A percentile compares a stretch with the other conserved stretches of the same genome.
Conservation (phyloP, 331 rosid genomes). For the Malus hybrid region DNA sequence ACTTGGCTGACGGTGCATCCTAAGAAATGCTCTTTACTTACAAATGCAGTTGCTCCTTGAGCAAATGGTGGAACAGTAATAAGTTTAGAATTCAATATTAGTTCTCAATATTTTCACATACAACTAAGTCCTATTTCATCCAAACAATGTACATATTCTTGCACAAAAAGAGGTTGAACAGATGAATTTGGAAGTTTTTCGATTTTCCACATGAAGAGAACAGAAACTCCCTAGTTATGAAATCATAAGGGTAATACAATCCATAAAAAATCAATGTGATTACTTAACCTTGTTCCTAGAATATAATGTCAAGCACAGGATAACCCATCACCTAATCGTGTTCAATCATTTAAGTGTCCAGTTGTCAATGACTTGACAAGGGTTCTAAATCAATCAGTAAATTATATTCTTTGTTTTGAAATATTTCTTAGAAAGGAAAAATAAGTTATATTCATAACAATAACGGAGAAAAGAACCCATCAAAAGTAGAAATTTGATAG, state of each 20-base stretch:
- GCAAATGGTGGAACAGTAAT: neutral
- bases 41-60: neutral
- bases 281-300: neutral
- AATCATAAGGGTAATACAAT: neutral
- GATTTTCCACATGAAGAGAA: neutral
- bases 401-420: neutral
- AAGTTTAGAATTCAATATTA: neutral
- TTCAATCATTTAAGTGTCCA: neutral
- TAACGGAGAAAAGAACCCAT: neutral
- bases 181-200: neutral
- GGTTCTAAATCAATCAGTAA: neutral
- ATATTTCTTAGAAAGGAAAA: neutral
- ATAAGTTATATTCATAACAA: neutral
- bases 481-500: conserved; percentile 10
- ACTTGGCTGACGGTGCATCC: neutral
- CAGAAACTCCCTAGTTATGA: neutral
- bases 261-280: neutral
- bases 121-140: neutral
- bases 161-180: neutral
- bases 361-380: neutral
- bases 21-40: neutral
- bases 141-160: neutral
- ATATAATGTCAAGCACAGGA: neutral
- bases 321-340: neutral
- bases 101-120: neutral